Evolutionary conservation across 2,329 filamentous ascomycete species (phyloP), one percentile per base, ranked within the genome.

Genomic region (Blumeria hordei): DNA sequence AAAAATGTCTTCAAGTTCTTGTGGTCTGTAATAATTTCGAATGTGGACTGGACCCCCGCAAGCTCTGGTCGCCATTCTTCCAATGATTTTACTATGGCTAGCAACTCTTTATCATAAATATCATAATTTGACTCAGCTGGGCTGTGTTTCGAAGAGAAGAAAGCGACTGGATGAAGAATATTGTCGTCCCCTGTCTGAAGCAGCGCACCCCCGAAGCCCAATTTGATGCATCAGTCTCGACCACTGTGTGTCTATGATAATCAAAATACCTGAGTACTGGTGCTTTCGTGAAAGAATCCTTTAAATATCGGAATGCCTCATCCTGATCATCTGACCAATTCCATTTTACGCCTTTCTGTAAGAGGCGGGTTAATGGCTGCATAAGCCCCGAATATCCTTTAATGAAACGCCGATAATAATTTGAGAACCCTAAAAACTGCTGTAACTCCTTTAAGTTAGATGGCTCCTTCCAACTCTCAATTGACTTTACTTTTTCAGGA

Each of bases 351-450:
- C 45, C 18, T 45, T 54, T 54, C 14, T 44, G 21, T 6, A 21
- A 33, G 2, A 54, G 21, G 9, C n/a, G 33, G 9, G 35, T 54
- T 14, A 54, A 34, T n/a, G 41, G 53, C 16, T 9, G n/a, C 16
- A 32, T 14, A 11, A 54, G 14, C 10, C 32, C 33, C 14, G 39
- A 54, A 34, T 33, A 54, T 6, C 18, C 32, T 11, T 33, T 44
- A 45, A 54, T 54, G 43, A 54, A 54, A 1, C 52, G 35, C 14
- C 36, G 3, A 43, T 28, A 54, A 28, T 41, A 54, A 33, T 54
- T 45, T 33, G 41, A 21, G 18, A 54, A 54, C 12, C 53, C 39
- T 34, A 54, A 21, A 32, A 54, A 54, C 8, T 21, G 18, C 21
- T 54, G 41, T 1, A 54, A 18, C 33, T 54, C 53, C 18, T 54